phyloP scores from a whole-genome alignment of 768 basidiomycete genomes.

The Pleurotus platypus region DNA sequence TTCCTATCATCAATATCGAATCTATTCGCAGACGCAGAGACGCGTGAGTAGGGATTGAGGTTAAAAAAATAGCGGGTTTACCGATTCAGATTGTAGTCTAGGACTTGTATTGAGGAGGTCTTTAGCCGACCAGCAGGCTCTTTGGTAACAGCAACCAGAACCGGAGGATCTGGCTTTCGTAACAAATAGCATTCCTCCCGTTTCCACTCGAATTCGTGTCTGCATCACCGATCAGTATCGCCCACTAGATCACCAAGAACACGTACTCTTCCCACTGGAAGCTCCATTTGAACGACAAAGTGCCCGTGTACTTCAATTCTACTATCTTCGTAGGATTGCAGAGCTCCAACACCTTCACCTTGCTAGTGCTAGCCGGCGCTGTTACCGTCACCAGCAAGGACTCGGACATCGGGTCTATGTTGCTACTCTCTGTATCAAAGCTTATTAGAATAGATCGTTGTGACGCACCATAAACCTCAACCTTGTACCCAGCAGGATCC shows the following conservation, averaged over 20 bases:
- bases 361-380: constrained; percentile 61
- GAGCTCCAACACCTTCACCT: constrained; percentile 72
- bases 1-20: constrained; percentile 86
- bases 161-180: constrained; percentile 84
- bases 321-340: constrained; percentile 69
- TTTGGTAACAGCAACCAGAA: constrained; percentile 78
- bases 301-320: constrained; percentile 73
- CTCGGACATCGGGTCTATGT: constrained; percentile 66
- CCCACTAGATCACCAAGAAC: background rate
- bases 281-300: constrained; percentile 68
- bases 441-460: background rate
- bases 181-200: constrained; percentile 80
- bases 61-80: constrained; percentile 21
- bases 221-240: constrained; percentile 22
- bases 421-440: too few relatives aligned
- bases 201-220: constrained; percentile 85
- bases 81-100: constrained; percentile 86
- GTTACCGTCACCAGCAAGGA: constrained; percentile 67
- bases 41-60: background rate
- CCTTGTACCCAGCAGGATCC: constrained; percentile 48
- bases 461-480: constrained; percentile 62
- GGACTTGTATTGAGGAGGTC: constrained; percentile 65
- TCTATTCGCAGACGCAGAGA: constrained; percentile 28
- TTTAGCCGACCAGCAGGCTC: constrained; percentile 66
- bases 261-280: constrained; percentile 85